Base-by-base conservation (phyloP, 139 green algal species). In the Chlorella sorokiniana region DNA sequence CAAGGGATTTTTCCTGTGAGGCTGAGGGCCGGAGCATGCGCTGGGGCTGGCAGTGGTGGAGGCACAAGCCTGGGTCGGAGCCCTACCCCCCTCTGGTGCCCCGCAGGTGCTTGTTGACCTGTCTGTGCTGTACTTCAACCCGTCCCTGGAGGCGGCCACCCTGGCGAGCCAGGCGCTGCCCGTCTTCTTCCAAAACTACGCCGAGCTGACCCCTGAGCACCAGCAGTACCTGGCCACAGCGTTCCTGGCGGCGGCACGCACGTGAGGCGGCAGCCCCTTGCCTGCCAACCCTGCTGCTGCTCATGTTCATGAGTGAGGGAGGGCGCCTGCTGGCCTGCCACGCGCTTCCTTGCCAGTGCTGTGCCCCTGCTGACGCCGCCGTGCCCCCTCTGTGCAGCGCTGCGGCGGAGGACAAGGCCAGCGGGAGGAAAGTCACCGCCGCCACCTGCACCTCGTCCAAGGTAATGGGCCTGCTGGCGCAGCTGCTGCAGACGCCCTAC, bases 101-200 rank as follows among this genome's bases (percentile, higher is more conserved):
- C 37, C 76, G 44, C 84, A 84, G 72, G 73, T 88, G 54, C 77
- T 93, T 44, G 71, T 88, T 29, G 31, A 69, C 18, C 78, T 93
- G 44, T 48, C 90, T 68, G 54, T 88, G 33, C 69, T 88, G 10
- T 59, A 83, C 74, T 92, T 93, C 80, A 81, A 92, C 61, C 61
- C 83, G 5, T 38, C 45, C 41, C 87, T 87, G 22, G 78, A 88
- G 42, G 65, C 70, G 29, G 69, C 67, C 9, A 68, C 78, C 41
- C 86, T 63, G 56, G 33, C 89, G 74, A 70, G 81, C 33, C 90
- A 93, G 87, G 86, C 76, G 52, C 85, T 93, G 48, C 40, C 82
- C 29, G 89, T 93, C 23, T 92, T 91, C 78, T 92, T 93, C 72
- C 81, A 89, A n/a, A 59, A 82, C 62, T 92, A 84, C 35, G 90